Percentiles rank a stretch among this genome's conserved stretches.
Conservation (phyloP, 225 moss, liverwort and hornwort genomes). For the Neckera pumila region DNA sequence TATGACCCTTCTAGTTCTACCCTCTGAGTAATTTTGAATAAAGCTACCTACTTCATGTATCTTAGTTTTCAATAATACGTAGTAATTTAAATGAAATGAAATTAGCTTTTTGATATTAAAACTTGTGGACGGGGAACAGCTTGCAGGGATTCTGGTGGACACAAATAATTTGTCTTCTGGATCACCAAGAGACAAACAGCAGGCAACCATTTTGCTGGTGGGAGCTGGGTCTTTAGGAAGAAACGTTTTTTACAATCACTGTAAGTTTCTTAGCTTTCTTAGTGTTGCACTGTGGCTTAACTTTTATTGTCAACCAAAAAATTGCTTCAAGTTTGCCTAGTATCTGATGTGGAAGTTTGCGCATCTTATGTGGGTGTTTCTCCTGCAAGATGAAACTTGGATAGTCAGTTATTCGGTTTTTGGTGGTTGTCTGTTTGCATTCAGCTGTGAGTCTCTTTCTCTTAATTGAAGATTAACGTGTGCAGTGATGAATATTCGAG, state of each 20-base stretch:
- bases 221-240: slow-evolving; percentile 45
- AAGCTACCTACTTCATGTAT: neutral
- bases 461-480: neutral
- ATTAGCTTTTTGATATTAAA: neutral
- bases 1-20: neutral
- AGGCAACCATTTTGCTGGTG: slow-evolving; percentile 32
- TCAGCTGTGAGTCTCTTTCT: neutral
- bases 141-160: slow-evolving; percentile 46
- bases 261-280: neutral
- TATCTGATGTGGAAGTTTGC: neutral
- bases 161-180: slow-evolving; percentile 17
- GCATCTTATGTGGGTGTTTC: neutral
- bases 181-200: slow-evolving; percentile 22
- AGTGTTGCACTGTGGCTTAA: neutral
- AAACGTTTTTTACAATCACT: slow-evolving; percentile 41
- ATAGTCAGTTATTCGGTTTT: neutral
- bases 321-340: neutral
- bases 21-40: neutral
- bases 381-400: neutral
- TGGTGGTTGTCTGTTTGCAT: neutral
- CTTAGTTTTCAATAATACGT: neutral
- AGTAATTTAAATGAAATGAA: neutral
- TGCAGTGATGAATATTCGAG: slow-evolving; percentile 28
- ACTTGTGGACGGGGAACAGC: slow-evolving; percentile 2
- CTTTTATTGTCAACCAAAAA: neutral